Evolutionary conservation across 2,329 filamentous ascomycete species (phyloP).

Genomic region (Cylindrodendrum hubeiense): DNA sequence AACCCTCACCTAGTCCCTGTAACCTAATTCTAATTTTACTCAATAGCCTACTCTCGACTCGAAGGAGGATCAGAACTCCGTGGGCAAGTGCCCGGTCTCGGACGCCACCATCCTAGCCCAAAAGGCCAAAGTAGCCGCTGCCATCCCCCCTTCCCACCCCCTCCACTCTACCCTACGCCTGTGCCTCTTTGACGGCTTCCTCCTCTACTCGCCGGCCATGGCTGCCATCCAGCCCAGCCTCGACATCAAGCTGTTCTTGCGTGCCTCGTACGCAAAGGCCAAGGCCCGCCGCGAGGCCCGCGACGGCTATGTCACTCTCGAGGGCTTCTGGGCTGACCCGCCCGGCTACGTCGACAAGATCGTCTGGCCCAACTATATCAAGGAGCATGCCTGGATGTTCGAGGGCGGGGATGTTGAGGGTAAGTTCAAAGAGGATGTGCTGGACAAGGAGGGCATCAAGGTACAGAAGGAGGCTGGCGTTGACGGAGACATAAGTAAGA

Average conservation of each 20-base stretch:
- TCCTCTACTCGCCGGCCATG: slow-evolving; percentile 76
- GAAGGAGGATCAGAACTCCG: slow-evolving; percentile 71
- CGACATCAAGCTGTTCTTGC: slow-evolving; percentile 83
- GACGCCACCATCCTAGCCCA: slow-evolving; percentile 59
- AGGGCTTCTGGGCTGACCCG: slow-evolving; percentile 96
- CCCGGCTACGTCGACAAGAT: slow-evolving; percentile 94
- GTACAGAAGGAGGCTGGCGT: slow-evolving; percentile 61
- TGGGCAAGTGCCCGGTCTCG: slow-evolving; percentile 67
- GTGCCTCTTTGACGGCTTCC: slow-evolving; percentile 88
- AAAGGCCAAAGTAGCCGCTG: slow-evolving; percentile 60
- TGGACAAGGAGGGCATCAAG: slow-evolving; percentile 58
- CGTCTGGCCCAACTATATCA: slow-evolving; percentile 95
- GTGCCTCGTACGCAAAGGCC: slow-evolving; percentile 73
- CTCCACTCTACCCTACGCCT: slow-evolving; percentile 58
- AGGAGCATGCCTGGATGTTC: slow-evolving; percentile 86
- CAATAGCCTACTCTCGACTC: slow-evolving; percentile 48
- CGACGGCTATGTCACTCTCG: slow-evolving; percentile 82
- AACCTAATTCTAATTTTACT: neutral
- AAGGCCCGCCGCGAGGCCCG: slow-evolving; percentile 76
- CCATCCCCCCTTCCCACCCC: slow-evolving; percentile 59
- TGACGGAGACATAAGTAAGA: slow-evolving; percentile 70
- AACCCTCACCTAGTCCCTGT: neutral
- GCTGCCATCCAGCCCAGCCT: slow-evolving; percentile 70
- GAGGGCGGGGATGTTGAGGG: slow-evolving; percentile 75
- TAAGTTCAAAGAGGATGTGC: slow-evolving; percentile 59